phyloP scores from a whole-genome alignment of 345 rosid species.

The Aurinia saxatilis region DNA sequence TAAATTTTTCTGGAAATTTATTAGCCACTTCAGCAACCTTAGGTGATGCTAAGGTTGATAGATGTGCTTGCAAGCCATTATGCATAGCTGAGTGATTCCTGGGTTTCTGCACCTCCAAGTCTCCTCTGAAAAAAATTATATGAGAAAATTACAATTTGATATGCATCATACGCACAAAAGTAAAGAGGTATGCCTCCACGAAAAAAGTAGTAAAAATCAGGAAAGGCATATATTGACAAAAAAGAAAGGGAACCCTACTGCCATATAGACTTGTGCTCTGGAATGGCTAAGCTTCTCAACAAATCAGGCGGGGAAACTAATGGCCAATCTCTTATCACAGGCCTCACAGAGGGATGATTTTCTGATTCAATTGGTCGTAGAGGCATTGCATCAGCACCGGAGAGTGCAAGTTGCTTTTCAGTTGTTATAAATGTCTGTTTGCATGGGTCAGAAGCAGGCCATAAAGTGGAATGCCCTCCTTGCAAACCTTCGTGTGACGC shows the following conservation, averaged over 20 bases:
- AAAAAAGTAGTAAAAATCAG: not conserved
- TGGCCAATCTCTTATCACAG: slow-evolving; percentile 25
- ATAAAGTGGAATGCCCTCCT: slow-evolving; percentile 34
- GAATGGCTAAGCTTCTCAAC: slow-evolving; percentile 47
- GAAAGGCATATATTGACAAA: not conserved
- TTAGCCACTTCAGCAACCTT: slow-evolving; percentile 60
- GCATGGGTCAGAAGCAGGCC: slow-evolving; percentile 32
- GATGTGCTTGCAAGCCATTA: slow-evolving; percentile 83
- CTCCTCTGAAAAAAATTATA: slow-evolving; percentile 52
- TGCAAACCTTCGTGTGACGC: slow-evolving; percentile 34
- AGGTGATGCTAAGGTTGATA: slow-evolving; percentile 65
- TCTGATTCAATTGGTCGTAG: slow-evolving; percentile 28
- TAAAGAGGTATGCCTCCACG: not conserved
- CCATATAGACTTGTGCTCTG: slow-evolving; percentile 82
- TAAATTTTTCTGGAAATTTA: slow-evolving; percentile 48
- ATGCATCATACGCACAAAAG: not conserved
- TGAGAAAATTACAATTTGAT: not conserved
- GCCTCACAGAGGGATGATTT: slow-evolving; percentile 28
- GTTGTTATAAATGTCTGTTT: slow-evolving; percentile 32
- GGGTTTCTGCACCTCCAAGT: slow-evolving; percentile 53
- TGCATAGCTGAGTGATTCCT: slow-evolving; percentile 39
- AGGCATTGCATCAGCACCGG: slow-evolving; percentile 29
- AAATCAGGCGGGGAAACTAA: slow-evolving; percentile 30
- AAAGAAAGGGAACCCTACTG: slow-evolving; percentile 52
- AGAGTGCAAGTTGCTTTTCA: slow-evolving; percentile 34